These are phyloP conservation scores for Petunia secreta DNA, from an alignment of 257 asterid species.

Conservation along the genomic window DNA sequence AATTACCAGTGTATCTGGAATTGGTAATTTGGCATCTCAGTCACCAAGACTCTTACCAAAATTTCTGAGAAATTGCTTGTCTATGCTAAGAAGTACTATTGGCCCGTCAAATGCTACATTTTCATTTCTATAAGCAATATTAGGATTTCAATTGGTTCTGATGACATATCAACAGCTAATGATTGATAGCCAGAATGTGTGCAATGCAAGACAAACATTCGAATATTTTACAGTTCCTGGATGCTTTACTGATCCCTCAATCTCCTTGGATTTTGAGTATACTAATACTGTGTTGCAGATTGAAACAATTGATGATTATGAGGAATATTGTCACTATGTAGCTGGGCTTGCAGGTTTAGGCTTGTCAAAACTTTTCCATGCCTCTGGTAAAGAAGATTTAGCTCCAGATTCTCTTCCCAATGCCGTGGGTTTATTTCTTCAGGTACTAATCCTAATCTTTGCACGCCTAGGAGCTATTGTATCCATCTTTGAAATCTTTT, in stretches of 20 bases:
- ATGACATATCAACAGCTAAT: neutral
- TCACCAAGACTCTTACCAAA: neutral
- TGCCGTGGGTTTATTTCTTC: constrained; percentile 93
- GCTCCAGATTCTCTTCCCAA: constrained; percentile 71
- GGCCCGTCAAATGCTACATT: neutral
- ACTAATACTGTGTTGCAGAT: constrained; percentile 55
- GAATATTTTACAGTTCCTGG: neutral
- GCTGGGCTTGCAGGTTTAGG: constrained; percentile 96
- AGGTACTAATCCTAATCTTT: constrained; percentile 51
- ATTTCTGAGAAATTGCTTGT: neutral
- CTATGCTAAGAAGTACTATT: too few relatives aligned
- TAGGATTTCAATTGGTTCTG: neutral
- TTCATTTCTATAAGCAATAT: neutral
- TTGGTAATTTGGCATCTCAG: too few relatives aligned
- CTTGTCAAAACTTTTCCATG: constrained; percentile 85
- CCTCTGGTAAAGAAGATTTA: constrained; percentile 81
- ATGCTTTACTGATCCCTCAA: neutral
- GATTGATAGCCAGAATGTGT: neutral
- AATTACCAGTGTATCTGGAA: too few relatives aligned
- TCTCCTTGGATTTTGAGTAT: neutral
- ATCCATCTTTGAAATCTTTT: constrained; percentile 3
- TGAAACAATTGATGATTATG: constrained; percentile 77
- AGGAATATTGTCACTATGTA: constrained; percentile 93
- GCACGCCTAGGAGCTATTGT: constrained; percentile 11
- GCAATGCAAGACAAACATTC: neutral